These are phyloP conservation scores for Podaxis pistillaris DNA, from an alignment of 768 basidiomycete species.

Conservation along the genomic window DNA sequence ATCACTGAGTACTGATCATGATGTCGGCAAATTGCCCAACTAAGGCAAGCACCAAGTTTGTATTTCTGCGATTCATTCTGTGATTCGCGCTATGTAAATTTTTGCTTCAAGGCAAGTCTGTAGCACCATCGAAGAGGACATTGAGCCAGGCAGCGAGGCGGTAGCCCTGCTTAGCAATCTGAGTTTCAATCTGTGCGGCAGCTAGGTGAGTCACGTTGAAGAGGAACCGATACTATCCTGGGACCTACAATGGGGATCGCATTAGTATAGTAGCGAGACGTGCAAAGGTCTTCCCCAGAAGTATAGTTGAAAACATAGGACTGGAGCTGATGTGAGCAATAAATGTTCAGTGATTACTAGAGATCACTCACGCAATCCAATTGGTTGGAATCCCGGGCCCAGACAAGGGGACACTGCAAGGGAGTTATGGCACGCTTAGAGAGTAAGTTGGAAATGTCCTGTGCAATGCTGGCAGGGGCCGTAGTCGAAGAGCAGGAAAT, in stretches of 20 bases:
- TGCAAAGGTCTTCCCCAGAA: conserved; percentile 43
- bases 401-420: conserved; percentile 45
- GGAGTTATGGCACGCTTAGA: conserved; percentile 32
- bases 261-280: conserved; percentile 34
- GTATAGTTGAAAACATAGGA: conserved; percentile 42
- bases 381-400: conserved; percentile 44
- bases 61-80: neutral
- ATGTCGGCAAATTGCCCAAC: neutral
- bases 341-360: neutral
- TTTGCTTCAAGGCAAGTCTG: conserved; percentile 31
- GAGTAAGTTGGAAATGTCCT: conserved; percentile 31
- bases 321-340: conserved; percentile 21
- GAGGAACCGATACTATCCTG: neutral
- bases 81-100: neutral
- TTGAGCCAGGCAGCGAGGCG: conserved; percentile 52
- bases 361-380: conserved; percentile 39
- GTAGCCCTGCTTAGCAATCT: conserved; percentile 46
- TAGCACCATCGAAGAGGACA: conserved; percentile 42
- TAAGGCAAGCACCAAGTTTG: neutral
- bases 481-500: conserved; percentile 40
- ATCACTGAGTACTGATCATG: neutral
- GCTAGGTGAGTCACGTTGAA: neutral
- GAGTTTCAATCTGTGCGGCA: conserved; percentile 36
- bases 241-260: conserved; percentile 35
- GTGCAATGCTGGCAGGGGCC: conserved; percentile 25